A percentile compares a stretch with the other conserved stretches of the same genome.
These are phyloP conservation scores for Ustilago xerochloae DNA, from an alignment of 1,284 basidiomycete genomes.

Conservation along the genomic window DNA sequence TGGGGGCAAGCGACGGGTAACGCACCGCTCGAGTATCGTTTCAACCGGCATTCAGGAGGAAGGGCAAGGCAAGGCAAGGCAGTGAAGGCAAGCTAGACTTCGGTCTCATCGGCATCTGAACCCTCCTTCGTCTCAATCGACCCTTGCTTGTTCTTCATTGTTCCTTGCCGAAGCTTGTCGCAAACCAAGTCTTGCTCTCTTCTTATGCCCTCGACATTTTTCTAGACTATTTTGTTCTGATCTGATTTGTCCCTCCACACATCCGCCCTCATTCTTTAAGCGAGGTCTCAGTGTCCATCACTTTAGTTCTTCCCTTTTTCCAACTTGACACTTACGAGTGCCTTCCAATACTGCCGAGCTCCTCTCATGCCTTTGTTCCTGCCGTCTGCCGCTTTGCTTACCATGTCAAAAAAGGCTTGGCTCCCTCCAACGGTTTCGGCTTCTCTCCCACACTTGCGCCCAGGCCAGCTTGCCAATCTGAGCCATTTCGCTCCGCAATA, in stretches of 20 bases:
- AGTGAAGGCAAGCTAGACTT: too few relatives aligned
- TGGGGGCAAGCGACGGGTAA: too few relatives aligned
- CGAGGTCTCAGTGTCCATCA: conserved; percentile 15
- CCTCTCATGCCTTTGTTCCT: background rate
- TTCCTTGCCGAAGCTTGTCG: background rate
- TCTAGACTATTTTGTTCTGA: too few relatives aligned
- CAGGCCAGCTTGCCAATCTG: conserved; percentile 1
- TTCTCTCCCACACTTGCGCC: background rate
- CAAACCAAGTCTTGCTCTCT: background rate
- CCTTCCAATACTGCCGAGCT: conserved; percentile 4
- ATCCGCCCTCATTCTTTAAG: background rate
- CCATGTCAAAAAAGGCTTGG: conserved; percentile 12
- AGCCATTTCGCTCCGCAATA: too few relatives aligned
- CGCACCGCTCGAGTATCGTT: too few relatives aligned
- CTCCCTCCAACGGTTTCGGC: background rate
- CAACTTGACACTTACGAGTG: background rate
- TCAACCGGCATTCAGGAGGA: too few relatives aligned
- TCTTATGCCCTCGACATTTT: too few relatives aligned
- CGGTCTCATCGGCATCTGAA: too few relatives aligned
- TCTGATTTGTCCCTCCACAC: background rate
- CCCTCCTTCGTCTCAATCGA: background rate
- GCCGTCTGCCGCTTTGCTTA: conserved; percentile 10
- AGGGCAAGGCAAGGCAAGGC: too few relatives aligned
- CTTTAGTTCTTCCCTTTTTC: background rate
- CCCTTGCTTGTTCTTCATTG: background rate